A percentile compares a stretch with the other conserved stretches of the same genome.
Conservation (phyloP, 2,329 filamentous ascomycete genomes). For the Cordyceps pruinosa region DNA sequence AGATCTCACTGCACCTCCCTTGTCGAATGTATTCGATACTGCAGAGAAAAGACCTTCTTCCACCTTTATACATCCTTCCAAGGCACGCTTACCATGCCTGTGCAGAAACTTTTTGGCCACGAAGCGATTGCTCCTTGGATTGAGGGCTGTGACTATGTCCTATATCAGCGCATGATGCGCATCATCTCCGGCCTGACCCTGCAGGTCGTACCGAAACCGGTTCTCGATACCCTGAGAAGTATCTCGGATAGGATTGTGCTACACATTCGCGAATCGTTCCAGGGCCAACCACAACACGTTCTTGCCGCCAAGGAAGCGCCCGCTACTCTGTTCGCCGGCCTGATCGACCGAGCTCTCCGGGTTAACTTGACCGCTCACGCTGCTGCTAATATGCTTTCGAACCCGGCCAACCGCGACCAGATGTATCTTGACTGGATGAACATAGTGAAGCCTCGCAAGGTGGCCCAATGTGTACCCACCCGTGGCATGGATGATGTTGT, state of each 20-base stretch:
- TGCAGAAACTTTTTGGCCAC: slow-evolving; percentile 84
- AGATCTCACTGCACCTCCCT: slow-evolving; percentile 92
- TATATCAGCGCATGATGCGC: slow-evolving; percentile 95
- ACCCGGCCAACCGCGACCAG: slow-evolving; percentile 80
- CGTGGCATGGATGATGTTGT: slow-evolving; percentile 61
- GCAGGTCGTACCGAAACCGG: slow-evolving; percentile 82
- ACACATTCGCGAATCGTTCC: slow-evolving; percentile 80
- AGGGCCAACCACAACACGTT: slow-evolving; percentile 77
- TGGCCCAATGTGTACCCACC: slow-evolving; percentile 56
- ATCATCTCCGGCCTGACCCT: slow-evolving; percentile 84
- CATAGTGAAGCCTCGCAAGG: slow-evolving; percentile 54
- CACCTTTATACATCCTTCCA: slow-evolving; percentile 92
- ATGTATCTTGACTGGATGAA: slow-evolving; percentile 92
- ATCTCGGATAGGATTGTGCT: slow-evolving; percentile 75
- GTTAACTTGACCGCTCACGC: slow-evolving; percentile 94
- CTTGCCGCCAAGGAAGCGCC: slow-evolving; percentile 81
- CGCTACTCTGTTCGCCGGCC: slow-evolving; percentile 77
- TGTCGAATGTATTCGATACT: slow-evolving; percentile 91
- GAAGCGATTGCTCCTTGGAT: slow-evolving; percentile 84
- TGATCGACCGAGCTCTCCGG: slow-evolving; percentile 79
- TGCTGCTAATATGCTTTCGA: slow-evolving; percentile 84
- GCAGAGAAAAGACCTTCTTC: slow-evolving; percentile 95
- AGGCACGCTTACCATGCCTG: slow-evolving; percentile 91
- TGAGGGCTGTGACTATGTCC: slow-evolving; percentile 86
- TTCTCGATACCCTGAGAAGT: slow-evolving; percentile 78